phyloP scores from a whole-genome alignment of 345 rosid species.

The Eucalyptus virginea region DNA sequence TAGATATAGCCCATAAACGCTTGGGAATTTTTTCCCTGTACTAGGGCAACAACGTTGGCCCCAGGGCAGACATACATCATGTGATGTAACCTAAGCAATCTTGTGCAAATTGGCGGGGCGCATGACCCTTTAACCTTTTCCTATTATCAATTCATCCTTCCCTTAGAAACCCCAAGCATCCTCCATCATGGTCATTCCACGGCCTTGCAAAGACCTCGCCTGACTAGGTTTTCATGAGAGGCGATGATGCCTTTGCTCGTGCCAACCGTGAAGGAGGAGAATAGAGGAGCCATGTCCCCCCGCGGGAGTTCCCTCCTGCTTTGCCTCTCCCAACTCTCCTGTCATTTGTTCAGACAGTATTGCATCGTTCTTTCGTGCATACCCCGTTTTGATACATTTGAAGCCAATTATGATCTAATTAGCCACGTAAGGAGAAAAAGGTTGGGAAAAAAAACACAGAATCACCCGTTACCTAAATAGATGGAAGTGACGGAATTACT shows the following conservation, averaged over 20 bases:
- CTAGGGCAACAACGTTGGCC: neutral
- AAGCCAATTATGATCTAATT: neutral
- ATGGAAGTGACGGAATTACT: neutral
- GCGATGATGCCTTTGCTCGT: neutral
- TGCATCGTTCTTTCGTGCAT: neutral
- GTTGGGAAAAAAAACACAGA: accelerated
- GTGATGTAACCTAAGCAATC: neutral
- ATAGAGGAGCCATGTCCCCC: neutral
- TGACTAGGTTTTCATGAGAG: neutral
- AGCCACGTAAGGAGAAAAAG: neutral
- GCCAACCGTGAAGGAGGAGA: neutral
- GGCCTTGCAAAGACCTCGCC: neutral
- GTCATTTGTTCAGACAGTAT: neutral
- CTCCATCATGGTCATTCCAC: neutral
- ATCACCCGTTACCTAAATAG: accelerated
- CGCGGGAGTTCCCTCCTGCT: neutral
- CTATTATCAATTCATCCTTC: neutral
- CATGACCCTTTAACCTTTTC: neutral
- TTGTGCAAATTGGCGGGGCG: neutral
- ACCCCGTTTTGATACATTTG: accelerated
- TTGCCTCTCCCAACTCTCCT: neutral
- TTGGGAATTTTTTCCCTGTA: neutral
- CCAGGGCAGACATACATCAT: neutral
- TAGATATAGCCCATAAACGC: neutral
- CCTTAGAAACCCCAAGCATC: neutral